These are phyloP conservation scores for Schwanniomyces sp. DNA, from an alignment of 805 yeast species.

Conservation along the genomic window DNA sequence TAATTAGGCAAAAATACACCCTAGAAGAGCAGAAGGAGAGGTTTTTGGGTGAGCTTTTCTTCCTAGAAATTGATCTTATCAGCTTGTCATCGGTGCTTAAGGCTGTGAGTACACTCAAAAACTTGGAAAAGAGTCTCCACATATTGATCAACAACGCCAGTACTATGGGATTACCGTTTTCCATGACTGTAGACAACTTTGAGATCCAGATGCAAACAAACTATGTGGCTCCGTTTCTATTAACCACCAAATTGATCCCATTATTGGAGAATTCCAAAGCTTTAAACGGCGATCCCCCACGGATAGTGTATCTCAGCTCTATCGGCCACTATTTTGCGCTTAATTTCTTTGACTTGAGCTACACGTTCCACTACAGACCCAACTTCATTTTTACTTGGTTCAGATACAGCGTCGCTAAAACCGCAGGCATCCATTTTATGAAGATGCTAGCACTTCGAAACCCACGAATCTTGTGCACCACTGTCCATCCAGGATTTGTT, in stretches of 20 bases:
- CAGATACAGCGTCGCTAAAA: constrained; percentile 74
- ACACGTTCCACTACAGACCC: constrained; percentile 58
- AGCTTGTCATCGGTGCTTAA: constrained; percentile 29
- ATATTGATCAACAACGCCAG: constrained; percentile 78
- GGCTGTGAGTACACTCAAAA: constrained; percentile 48
- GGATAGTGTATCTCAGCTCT: constrained; percentile 65
- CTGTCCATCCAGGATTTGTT: constrained; percentile 86
- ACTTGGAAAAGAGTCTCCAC: constrained; percentile 52
- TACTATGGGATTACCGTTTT: constrained; percentile 72
- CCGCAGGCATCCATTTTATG: constrained; percentile 73
- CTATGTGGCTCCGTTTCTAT: constrained; percentile 70
- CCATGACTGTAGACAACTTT: constrained; percentile 63
- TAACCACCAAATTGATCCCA: constrained; percentile 61
- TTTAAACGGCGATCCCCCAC: constrained; percentile 34
- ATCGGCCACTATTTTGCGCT: constrained; percentile 60
- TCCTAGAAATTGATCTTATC: constrained; percentile 37
- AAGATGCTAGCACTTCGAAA: constrained; percentile 62
- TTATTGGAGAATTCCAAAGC: constrained; percentile 43
- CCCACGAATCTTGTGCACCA: constrained; percentile 61
- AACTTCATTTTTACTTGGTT: constrained; percentile 73
- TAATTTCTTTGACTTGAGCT: constrained; percentile 46
- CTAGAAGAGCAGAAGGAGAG: constrained; percentile 19
- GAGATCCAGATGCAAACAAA: constrained; percentile 82
- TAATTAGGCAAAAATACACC: constrained; percentile 19
- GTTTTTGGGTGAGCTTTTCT: constrained; percentile 35